These are phyloP conservation scores for Centella asiatica DNA, from an alignment of 129 eudicot species.

Conservation along the genomic window DNA sequence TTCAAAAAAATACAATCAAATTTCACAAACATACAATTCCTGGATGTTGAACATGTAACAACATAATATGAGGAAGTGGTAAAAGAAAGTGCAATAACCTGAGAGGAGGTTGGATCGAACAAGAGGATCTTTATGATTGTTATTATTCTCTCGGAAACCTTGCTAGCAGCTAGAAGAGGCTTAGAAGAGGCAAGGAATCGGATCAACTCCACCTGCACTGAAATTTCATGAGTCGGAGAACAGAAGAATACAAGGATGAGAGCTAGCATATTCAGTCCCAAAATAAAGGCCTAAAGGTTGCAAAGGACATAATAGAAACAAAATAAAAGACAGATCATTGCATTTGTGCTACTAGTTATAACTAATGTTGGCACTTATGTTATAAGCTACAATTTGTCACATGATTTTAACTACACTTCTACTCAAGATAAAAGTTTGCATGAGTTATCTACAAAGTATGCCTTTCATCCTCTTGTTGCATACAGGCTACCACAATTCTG, in stretches of 20 bases:
- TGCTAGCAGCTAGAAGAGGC: constrained; percentile 69
- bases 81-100: constrained; percentile 30
- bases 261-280: neutral
- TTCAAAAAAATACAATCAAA: constrained; percentile 7
- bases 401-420: no score
- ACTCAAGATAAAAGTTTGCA: no score
- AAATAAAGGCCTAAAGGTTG: neutral
- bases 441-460: no score
- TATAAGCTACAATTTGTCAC: no score
- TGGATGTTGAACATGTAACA: neutral
- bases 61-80: neutral
- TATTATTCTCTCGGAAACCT: constrained; percentile 57
- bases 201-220: constrained; percentile 73
- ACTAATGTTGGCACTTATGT: no score
- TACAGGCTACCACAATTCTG: no score
- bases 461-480: no score
- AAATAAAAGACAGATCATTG: neutral
- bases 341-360: no score
- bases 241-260: neutral
- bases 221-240: constrained; percentile 17
- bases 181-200: constrained; percentile 58
- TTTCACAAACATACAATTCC: neutral
- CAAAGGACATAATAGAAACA: neutral
- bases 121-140: constrained; percentile 43
- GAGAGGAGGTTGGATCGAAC: constrained; percentile 43